Base-by-base conservation (phyloP, 768 basidiomycete species). In the Tubosaeta brunneosetosa region DNA sequence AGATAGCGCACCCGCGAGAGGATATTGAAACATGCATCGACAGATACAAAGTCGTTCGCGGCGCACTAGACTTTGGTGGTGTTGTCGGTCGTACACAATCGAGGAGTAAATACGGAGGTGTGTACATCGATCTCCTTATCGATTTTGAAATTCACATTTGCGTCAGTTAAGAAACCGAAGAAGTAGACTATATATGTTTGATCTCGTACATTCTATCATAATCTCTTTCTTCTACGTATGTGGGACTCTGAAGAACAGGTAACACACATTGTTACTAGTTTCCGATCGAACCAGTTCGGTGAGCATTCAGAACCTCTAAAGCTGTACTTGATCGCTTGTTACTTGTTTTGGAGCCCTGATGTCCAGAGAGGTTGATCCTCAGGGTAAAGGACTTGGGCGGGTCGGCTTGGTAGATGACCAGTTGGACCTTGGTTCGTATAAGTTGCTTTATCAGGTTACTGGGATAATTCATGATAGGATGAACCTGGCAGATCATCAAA, bases 41-140 rank as follows among this genome's bases (percentile, higher is more conserved):
- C 61, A 98, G 95, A 66, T 98, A 98, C 74, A 97, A 97, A 70
- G 72, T 98, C 51, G 87, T 98, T 8, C 83, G 97, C 63, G 97
- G 97, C 33, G 88, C 92, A 32, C 70, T 94, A 37, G 95, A 99
- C 74, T 85, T 95, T 53, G 85, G 85, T 50, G 93, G 88, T 45
- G 97, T 99, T 14, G 87, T 91, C 9, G 88, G 87, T 49, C 79
- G 97, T 61, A 77, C 78, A 42, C 84, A 79, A 14, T 81, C 87
- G 34, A 81, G 97, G 58, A 97, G 94, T 75, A 86, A 84, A 79
- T 99, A 97, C 67, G 97, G 86, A 69, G 88, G 94, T 93, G 68
- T 25, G 77, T 71, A 0, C 29, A 22, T 11, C n/a, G 9, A 46
- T 10, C 17, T 47, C 33, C 45, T 34, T 22, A 26, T 48, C 5